phyloP scores from a whole-genome alignment of 129 eudicot species.

The Ambrosia artemisiifolia region DNA sequence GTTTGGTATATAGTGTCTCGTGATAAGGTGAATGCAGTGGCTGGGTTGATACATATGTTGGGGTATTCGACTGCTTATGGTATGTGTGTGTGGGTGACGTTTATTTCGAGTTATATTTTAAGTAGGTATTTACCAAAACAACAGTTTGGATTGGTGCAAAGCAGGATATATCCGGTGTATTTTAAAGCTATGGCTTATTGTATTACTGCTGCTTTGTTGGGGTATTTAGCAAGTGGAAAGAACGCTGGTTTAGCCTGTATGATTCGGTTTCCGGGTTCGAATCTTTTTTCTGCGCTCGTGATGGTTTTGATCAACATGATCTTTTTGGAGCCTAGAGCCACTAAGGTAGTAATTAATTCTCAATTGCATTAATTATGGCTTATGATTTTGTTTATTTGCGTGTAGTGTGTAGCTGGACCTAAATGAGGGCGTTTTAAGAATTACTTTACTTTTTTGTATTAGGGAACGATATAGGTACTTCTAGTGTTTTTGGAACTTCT shows the following conservation, averaged over 20 bases:
- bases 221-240: constrained; percentile 41
- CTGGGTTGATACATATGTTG: constrained; percentile 49
- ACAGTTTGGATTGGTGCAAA: constrained; percentile 80
- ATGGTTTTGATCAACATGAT: constrained; percentile 49
- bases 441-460: no score
- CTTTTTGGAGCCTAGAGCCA: constrained; percentile 73
- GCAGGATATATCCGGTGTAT: constrained; percentile 76
- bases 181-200: constrained; percentile 61
- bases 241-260: background rate
- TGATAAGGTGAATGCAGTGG: constrained; percentile 21
- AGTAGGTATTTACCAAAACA: constrained; percentile 49
- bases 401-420: no score
- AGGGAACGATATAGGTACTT: no score
- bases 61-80: constrained; percentile 72
- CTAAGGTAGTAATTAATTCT: constrained; percentile 43
- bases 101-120: constrained; percentile 64
- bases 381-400: no score
- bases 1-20: constrained; percentile 18
- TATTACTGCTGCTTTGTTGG: constrained; percentile 54
- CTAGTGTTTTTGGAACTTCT: no score
- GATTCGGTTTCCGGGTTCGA: constrained; percentile 43
- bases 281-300: constrained; percentile 41
- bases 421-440: no score
- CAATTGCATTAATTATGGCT: background rate
- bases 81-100: constrained; percentile 71